Evolutionary conservation across 352 stramenopile species (phyloP), one percentile per base, ranked within the genome.

Genomic region (Aphanomyces euteiches): DNA sequence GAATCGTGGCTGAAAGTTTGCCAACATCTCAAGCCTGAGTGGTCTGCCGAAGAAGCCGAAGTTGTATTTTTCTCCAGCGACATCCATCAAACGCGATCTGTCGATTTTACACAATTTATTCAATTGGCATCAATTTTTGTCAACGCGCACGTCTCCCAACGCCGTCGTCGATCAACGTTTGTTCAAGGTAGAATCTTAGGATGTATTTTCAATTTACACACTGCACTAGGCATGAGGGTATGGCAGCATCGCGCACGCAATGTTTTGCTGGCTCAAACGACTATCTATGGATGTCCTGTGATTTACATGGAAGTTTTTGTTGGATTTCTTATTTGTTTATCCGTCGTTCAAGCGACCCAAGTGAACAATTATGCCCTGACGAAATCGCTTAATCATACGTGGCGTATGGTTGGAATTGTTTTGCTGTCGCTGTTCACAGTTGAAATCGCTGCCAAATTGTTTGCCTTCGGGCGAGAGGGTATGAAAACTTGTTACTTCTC

Each of bases 61-160:
- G 76, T 92, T 6, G 83, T 93, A 67, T 93, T 92, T 69, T 92
- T 90, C 69, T 92, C 83, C 0, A 78, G 90, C 28, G 84, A 92
- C 57, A 79, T 88, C 2, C 77, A 87, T 41, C 84, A 90, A 66
- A 69, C 83, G 3, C 83, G 81, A 3, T 83, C 81, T 61, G 66
- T 92, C 13, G 77, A 89, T 48, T 68, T 92, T 19, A 78, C 78
- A 37, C 79, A 89, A 48, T 92, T 93, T 64, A 91, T 90, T 60
- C 80, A 93, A 66, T 74, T 93, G 13, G 90, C 83, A 54, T 90
- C 86, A 45, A 70, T 92, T 19, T 75, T 93, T 61, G 64, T 70
- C 7, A 70, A 70, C 40, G 64, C 64, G 21, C 47, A 59, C 15
- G 53, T 70, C 47, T 61, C 47, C 7, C 36, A 58, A 21, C 64